Conservation (phyloP, 768 basidiomycete species). For the Lentinula guzmanii region DNA sequence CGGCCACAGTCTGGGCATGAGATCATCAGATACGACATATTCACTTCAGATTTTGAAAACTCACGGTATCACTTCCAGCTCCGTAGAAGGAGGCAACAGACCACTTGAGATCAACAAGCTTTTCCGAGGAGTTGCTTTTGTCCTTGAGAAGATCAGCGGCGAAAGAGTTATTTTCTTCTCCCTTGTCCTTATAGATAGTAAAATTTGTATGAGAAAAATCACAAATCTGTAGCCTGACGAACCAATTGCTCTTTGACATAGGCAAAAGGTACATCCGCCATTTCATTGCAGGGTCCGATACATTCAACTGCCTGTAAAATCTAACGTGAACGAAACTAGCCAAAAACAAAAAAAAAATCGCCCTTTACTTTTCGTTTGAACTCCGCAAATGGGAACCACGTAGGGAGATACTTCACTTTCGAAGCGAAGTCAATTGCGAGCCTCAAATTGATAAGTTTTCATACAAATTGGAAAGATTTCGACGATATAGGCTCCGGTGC, state of each 20-base stretch:
- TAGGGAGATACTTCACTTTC: slow-evolving; percentile 27
- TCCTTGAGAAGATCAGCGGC: slow-evolving; percentile 12
- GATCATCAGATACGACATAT: not conserved
- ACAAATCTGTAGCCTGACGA: not conserved
- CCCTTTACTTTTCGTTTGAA: slow-evolving; percentile 24
- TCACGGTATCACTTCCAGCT: slow-evolving; percentile 4
- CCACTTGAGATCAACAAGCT: slow-evolving; percentile 15
- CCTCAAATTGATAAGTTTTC: not conserved
- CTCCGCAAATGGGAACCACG: slow-evolving; percentile 28
- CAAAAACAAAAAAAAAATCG: not conserved
- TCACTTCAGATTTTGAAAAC: slow-evolving; percentile 11
- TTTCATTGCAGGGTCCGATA: slow-evolving; percentile 14
- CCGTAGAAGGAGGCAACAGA: slow-evolving; percentile 16
- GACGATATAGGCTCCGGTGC: slow-evolving; percentile 7
- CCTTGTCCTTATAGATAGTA: not conserved
- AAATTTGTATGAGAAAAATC: not conserved
- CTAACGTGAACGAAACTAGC: not conserved
- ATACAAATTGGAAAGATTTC: slow-evolving; percentile 9
- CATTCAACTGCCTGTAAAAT: slow-evolving; percentile 1
- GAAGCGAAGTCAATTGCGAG: not conserved
- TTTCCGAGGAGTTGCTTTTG: slow-evolving; percentile 1
- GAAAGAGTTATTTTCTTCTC: slow-evolving; percentile 5
- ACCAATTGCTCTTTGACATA: slow-evolving; percentile 27
- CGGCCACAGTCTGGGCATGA: not conserved
- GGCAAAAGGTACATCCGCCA: slow-evolving; percentile 25